Conservation (phyloP, 2,329 filamentous ascomycete genomes). For the Colletotrichum costaricense region DNA sequence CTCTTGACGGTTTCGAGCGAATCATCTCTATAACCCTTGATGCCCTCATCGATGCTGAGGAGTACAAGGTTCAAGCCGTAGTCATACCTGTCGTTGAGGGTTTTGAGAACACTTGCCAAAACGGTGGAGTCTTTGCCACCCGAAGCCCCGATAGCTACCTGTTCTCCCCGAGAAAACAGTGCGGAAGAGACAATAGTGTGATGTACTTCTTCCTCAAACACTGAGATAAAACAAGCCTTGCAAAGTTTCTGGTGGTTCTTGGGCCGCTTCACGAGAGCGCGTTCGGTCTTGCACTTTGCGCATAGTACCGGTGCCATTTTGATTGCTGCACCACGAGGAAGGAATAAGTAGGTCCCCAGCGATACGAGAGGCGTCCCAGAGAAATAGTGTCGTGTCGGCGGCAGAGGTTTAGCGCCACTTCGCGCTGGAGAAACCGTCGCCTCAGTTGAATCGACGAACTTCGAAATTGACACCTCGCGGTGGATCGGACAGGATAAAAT, state of each 20-base stretch:
- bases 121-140: constrained; percentile 98
- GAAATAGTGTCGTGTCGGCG: background rate
- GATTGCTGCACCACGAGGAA: background rate
- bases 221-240: constrained; percentile 84
- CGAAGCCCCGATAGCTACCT: constrained; percentile 92
- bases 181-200: constrained; percentile 85
- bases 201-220: constrained; percentile 95
- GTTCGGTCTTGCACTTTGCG: constrained; percentile 77
- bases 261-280: constrained; percentile 90
- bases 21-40: constrained; percentile 96
- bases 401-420: background rate
- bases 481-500: background rate
- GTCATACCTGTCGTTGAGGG: constrained; percentile 87
- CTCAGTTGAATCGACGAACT: background rate
- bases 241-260: constrained; percentile 97
- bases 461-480: background rate
- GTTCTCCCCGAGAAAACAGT: constrained; percentile 88
- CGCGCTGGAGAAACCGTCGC: no score
- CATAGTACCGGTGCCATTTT: constrained; percentile 83
- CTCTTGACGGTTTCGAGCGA: constrained; percentile 96
- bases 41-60: constrained; percentile 95
- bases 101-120: constrained; percentile 92
- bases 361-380: background rate
- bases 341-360: background rate
- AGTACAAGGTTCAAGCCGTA: constrained; percentile 90